A percentile compares a stretch with the other conserved stretches of the same genome.
phyloP scores from a whole-genome alignment of 2,329 filamentous ascomycete genomes.

The Bertia moriformis region DNA sequence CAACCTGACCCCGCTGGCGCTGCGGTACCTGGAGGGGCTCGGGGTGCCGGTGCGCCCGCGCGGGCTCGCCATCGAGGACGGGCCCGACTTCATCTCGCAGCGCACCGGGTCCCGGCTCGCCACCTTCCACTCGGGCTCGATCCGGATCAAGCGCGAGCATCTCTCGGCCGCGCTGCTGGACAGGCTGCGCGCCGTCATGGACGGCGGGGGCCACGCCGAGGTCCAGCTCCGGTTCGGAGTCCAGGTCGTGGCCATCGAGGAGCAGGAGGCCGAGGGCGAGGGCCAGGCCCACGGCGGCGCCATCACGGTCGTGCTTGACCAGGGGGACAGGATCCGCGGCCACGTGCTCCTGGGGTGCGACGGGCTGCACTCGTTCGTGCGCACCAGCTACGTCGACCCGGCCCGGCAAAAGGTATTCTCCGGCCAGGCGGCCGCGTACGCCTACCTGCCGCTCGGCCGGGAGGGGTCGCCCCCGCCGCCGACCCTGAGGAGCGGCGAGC shows the following conservation, averaged over 20 bases:
- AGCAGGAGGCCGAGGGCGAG: slow-evolving; percentile 4
- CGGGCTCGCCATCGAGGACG: slow-evolving; percentile 6
- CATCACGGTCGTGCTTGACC: slow-evolving; percentile 2
- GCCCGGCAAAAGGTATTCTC: slow-evolving; percentile 4
- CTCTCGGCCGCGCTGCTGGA: slow-evolving; percentile 11
- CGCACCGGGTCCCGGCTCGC: slow-evolving; percentile 10
- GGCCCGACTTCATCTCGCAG: slow-evolving; percentile 13
- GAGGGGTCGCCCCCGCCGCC: slow-evolving; percentile 2
- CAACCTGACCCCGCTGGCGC: slow-evolving; percentile 28
- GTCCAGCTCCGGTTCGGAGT: slow-evolving; percentile 7
- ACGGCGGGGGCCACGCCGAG: slow-evolving; percentile 1
- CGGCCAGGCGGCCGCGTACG: slow-evolving; percentile 8
- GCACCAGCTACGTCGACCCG: slow-evolving; percentile 5
- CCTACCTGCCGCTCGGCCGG: slow-evolving; percentile 4
- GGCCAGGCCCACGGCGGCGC: neutral
- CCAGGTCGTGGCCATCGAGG: slow-evolving; percentile 5
- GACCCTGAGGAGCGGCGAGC: slow-evolving; percentile 5
- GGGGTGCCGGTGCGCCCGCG: slow-evolving; percentile 13
- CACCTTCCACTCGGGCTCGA: slow-evolving; percentile 8
- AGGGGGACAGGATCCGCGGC: slow-evolving; percentile 2
- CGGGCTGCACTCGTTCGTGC: slow-evolving; percentile 9
- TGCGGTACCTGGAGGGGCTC: slow-evolving; percentile 25
- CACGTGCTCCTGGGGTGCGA: slow-evolving; percentile 12
- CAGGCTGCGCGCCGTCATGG: too few species aligned
- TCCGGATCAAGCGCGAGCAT: slow-evolving; percentile 12